A percentile compares a stretch with the other conserved stretches of the same genome.
These are phyloP conservation scores for Stephania japonica DNA, from an alignment of 164 flowering plant genomes.

Conservation along the genomic window DNA sequence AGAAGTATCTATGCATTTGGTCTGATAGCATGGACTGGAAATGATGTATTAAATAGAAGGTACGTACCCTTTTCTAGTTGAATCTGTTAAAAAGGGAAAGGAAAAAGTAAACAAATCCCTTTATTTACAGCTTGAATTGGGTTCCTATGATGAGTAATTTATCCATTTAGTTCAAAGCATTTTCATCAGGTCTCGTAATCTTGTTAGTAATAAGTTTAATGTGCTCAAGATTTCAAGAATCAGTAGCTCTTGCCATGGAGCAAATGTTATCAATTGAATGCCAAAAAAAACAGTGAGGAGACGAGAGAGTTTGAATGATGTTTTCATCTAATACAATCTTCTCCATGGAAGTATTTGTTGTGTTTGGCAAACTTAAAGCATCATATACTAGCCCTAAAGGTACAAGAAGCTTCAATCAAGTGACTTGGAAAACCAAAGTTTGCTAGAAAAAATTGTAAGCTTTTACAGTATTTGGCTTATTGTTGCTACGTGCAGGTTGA, in stretches of 20 bases:
- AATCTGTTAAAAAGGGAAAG: background rate
- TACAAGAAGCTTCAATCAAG: background rate
- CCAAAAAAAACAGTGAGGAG: too few relatives aligned
- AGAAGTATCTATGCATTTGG: constrained; percentile 90
- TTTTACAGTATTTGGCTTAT: background rate
- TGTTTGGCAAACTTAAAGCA: too few relatives aligned
- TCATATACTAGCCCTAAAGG: too few relatives aligned
- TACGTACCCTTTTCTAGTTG: constrained; percentile 18
- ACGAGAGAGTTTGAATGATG: too few relatives aligned
- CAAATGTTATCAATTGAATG: too few relatives aligned
- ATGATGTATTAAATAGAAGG: constrained; percentile 94
- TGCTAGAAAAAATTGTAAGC: background rate
- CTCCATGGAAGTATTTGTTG: too few relatives aligned
- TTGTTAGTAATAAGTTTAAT: background rate
- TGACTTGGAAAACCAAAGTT: background rate
- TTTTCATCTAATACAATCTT: too few relatives aligned
- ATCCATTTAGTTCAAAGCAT: background rate
- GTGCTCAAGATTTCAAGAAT: background rate
- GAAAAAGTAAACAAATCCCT: too few relatives aligned
- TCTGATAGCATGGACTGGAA: constrained; percentile 93
- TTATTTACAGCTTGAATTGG: too few relatives aligned
- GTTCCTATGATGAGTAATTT: background rate
- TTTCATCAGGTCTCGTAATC: background rate
- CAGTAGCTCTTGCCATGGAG: background rate
- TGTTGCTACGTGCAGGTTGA: constrained; percentile 47